Conservation (phyloP, 1,284 basidiomycete species). For the Naganishia liquefaciens region DNA sequence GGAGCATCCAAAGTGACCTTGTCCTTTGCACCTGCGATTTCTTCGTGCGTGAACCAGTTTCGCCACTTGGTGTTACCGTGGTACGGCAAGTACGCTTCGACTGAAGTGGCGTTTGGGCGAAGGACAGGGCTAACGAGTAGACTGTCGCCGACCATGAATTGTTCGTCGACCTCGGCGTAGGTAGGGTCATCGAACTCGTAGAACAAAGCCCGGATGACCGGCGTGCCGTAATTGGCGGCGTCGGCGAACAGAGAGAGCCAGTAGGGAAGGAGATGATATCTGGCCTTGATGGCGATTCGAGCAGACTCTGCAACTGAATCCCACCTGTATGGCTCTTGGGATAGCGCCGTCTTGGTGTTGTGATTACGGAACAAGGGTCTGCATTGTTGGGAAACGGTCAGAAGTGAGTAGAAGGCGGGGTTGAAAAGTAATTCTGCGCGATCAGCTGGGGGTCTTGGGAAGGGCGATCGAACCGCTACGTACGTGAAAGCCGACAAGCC, state of each 20-base stretch:
- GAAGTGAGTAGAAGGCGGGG: constrained; percentile 36
- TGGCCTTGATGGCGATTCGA: constrained; percentile 65
- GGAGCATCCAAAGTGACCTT: constrained; percentile 61
- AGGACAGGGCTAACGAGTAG: constrained; percentile 74
- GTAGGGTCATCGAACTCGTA: constrained; percentile 72
- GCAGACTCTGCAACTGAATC: constrained; percentile 71
- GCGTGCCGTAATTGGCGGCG: constrained; percentile 64
- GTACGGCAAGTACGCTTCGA: constrained; percentile 53
- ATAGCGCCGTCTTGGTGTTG: constrained; percentile 41
- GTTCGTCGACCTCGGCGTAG: constrained; percentile 62
- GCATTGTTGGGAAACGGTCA: constrained; percentile 28
- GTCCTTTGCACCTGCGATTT: constrained; percentile 33
- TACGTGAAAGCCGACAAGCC: constrained; percentile 54
- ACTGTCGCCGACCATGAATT: constrained; percentile 69
- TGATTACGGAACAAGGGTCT: constrained; percentile 48
- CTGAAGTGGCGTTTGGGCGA: constrained; percentile 61
- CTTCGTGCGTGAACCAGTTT: constrained; percentile 71
- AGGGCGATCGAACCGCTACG: too few relatives aligned
- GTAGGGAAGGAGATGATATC: constrained; percentile 71
- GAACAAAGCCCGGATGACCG: constrained; percentile 70
- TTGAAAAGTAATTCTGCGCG: constrained; percentile 29
- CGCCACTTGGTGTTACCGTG: constrained; percentile 64
- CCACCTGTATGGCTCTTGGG: constrained; percentile 74
- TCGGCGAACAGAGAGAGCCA: constrained; percentile 77
- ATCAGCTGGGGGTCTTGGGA: constrained; percentile 40